Evolutionary conservation across 2,329 filamentous ascomycete species (phyloP), one percentile per base, ranked within the genome.

Genomic region (Hypoxylon sp.): DNA sequence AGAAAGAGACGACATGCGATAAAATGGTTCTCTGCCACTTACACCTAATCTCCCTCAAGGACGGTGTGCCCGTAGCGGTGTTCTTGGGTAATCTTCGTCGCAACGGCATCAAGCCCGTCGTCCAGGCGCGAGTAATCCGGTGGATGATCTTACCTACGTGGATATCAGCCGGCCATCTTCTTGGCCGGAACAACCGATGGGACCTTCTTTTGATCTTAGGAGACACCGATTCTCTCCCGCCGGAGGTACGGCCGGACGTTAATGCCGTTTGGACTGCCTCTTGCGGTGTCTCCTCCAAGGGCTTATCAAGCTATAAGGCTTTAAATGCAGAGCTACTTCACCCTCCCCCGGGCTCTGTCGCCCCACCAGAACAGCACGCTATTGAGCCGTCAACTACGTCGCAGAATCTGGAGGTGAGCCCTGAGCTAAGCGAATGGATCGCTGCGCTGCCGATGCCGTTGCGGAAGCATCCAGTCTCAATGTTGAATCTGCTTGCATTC

Each of bases 401-500:
- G 10, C 72, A 89, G 75, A 82, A 82, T 19, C 81, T 91, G 0
- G 87, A 90, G 72, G 76, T 90, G 7, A 85, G 83, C 15, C 75
- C 82, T 0, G 83, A 86, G 2, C 75, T 91, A 0, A 73, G 81
- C 11, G 42, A 72, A 0, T 91, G 88, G 83, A 86, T 88, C 75
- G 65, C 79, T 3, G 37, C 42, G 15, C 53, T 75, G 21, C 71
- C 74, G 51, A 39, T 42, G 2, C 55, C 44, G n/a, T 44, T 73
- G 11, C 39, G 60, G 76, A 73, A 48, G 69, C 78, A 75, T 39
- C 84, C 88, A 0, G 85, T 90, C 1, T 87, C 85, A 1, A 91
- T 91, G 89, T 81, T 91, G 42, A 91, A 91, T 67, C 79, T 91
- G 2, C 82, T 91, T 3, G 81, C 87, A 42, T 91, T 91, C 78